phyloP scores from a whole-genome alignment of 225 moss, liverwort and hornwort species.

The Asterella californica region DNA sequence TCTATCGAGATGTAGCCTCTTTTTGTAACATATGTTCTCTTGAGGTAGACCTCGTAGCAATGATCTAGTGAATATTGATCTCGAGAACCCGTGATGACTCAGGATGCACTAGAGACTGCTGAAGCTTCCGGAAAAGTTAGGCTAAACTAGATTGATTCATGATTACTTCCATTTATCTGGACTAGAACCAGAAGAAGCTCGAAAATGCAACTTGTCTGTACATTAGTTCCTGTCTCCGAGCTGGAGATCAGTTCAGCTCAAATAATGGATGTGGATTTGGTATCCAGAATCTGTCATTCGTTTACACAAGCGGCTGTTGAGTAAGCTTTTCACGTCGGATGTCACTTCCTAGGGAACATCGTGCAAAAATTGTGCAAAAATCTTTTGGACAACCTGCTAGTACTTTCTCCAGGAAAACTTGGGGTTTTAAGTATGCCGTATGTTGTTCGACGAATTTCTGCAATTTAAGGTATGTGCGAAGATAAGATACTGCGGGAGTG shows the following conservation, averaged over 20 bases:
- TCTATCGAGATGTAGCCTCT: neutral
- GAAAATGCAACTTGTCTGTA: neutral
- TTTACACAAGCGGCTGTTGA: neutral
- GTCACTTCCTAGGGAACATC: too few relatives aligned
- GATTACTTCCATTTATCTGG: neutral
- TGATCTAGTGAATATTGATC: neutral
- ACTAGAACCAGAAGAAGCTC: neutral
- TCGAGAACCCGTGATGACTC: neutral
- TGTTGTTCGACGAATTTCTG: too few relatives aligned
- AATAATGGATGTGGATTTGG: neutral
- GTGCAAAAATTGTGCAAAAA: too few relatives aligned
- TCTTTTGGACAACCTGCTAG: too few relatives aligned
- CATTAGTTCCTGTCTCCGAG: neutral
- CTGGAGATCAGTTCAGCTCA: neutral
- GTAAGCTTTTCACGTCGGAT: neutral
- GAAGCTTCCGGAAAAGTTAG: neutral
- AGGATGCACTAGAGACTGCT: neutral
- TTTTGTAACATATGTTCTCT: constrained; percentile 24
- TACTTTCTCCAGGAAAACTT: too few relatives aligned
- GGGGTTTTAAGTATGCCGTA: too few relatives aligned
- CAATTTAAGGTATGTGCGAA: too few relatives aligned
- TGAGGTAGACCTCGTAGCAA: constrained; percentile 3
- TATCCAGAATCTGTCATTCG: neutral
- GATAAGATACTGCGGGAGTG: too few relatives aligned
- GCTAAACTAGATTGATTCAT: neutral